Percentiles rank a stretch among this genome's conserved stretches.
These are phyloP conservation scores for Marasmius oreades DNA, from an alignment of 1,284 basidiomycete genomes.

Conservation along the genomic window DNA sequence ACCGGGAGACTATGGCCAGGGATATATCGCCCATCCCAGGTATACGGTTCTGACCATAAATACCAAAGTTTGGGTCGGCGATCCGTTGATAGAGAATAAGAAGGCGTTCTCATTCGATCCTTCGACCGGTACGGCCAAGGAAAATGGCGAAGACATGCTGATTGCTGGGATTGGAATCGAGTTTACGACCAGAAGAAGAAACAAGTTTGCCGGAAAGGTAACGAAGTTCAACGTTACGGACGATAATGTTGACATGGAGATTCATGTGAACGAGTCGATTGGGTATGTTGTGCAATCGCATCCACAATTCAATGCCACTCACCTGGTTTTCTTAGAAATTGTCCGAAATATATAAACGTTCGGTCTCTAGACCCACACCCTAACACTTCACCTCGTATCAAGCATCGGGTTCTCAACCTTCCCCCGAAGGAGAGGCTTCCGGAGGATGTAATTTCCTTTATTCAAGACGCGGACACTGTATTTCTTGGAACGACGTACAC, in stretches of 20 bases:
- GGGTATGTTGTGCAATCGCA: constrained; percentile 34
- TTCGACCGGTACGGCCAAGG: constrained; percentile 10
- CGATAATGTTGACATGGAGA: constrained; percentile 27
- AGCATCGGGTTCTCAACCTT: constrained; percentile 31
- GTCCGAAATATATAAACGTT: constrained; percentile 64
- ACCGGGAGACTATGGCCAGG: constrained; percentile 25
- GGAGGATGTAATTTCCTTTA: constrained; percentile 42
- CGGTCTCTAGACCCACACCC: constrained; percentile 43
- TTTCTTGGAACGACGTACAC: constrained; percentile 54
- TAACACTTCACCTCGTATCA: constrained; percentile 34
- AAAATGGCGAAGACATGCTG: constrained; percentile 26
- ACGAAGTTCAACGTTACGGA: constrained; percentile 25
- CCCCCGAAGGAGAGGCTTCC: constrained; percentile 40
- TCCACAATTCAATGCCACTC: not conserved
- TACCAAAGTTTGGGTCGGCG: constrained; percentile 49
- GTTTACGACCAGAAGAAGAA: constrained; percentile 51
- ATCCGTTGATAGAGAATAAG: constrained; percentile 45
- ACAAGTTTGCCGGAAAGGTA: constrained; percentile 58
- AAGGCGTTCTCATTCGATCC: constrained; percentile 5
- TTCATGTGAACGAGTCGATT: constrained; percentile 51
- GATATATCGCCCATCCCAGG: constrained; percentile 38
- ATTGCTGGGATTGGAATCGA: constrained; percentile 62
- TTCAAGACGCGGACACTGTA: constrained; percentile 46
- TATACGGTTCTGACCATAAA: constrained; percentile 40
- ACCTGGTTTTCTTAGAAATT: constrained; percentile 40